These are phyloP conservation scores for Penicillium sp. DNA, from an alignment of 2,329 filamentous ascomycete species.

Conservation along the genomic window DNA sequence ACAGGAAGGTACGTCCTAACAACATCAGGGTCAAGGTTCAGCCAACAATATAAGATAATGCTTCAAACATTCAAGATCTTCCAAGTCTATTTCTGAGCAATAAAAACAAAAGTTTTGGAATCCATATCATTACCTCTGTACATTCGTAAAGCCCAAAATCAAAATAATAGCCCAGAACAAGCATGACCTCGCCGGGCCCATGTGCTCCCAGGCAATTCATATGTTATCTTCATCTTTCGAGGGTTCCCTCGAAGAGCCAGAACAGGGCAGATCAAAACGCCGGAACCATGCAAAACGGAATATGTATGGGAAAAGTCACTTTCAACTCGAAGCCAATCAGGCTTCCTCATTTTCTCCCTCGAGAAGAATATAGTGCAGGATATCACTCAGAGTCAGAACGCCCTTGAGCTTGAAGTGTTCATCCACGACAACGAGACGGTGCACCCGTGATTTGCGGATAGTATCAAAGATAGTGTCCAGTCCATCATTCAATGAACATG, in stretches of 20 bases:
- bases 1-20: background rate
- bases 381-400: slow-evolving; percentile 91
- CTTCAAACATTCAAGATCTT: slow-evolving; percentile 28
- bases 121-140: slow-evolving; percentile 33
- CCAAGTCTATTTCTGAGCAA: slow-evolving; percentile 21
- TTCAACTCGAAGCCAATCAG: slow-evolving; percentile 22
- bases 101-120: slow-evolving; percentile 22
- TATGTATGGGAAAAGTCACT: slow-evolving; percentile 23
- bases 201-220: background rate
- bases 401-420: slow-evolving; percentile 83
- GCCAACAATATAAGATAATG: background rate
- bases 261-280: slow-evolving; percentile 30
- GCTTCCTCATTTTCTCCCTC: slow-evolving; percentile 67
- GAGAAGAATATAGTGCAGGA: slow-evolving; percentile 89
- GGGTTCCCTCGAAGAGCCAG: slow-evolving; percentile 5
- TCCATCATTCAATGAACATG: slow-evolving; percentile 85
- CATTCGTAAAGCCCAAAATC: slow-evolving; percentile 25
- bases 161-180: slow-evolving; percentile 4
- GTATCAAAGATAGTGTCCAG: slow-evolving; percentile 97
- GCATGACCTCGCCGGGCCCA: slow-evolving; percentile 9
- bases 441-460: slow-evolving; percentile 89
- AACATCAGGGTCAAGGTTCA: background rate
- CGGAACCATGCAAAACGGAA: slow-evolving; percentile 34
- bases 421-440: slow-evolving; percentile 89
- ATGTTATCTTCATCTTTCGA: background rate